Evolutionary conservation across 129 eudicot genomes (phyloP).

Genomic region (Apium graveolens): DNA sequence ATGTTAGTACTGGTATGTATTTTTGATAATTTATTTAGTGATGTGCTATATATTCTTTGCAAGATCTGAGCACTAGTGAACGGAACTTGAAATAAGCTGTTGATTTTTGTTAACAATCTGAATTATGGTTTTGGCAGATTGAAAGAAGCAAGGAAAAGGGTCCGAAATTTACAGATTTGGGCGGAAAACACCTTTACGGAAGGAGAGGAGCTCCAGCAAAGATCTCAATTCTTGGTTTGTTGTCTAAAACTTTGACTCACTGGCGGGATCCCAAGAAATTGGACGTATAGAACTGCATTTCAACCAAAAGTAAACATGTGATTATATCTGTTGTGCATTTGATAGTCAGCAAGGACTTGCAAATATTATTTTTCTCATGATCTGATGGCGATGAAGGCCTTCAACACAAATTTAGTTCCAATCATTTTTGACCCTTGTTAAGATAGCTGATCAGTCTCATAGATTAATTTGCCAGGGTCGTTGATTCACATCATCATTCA

Average conservation of each 20-base stretch:
- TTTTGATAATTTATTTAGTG: neutral
- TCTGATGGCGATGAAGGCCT: constrained; percentile 8
- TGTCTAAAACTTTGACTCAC: constrained; percentile 60
- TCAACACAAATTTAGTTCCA: constrained; percentile 16
- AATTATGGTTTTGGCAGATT: constrained; percentile 43
- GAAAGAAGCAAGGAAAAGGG: constrained; percentile 80
- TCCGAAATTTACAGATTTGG: constrained; percentile 80
- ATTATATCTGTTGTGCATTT: constrained; percentile 25
- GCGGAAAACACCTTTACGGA: constrained; percentile 74
- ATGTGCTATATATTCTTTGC: neutral
- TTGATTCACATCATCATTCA: constrained; percentile 20
- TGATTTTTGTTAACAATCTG: neutral
- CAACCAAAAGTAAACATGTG: neutral
- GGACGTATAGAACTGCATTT: constrained; percentile 39
- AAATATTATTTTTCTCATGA: constrained; percentile 2
- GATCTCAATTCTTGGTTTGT: constrained; percentile 50
- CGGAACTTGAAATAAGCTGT: neutral
- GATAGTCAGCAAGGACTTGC: constrained; percentile 2
- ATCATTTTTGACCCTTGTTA: constrained; percentile 16
- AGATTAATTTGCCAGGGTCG: constrained; percentile 26
- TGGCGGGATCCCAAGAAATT: constrained; percentile 89
- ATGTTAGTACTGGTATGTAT: neutral
- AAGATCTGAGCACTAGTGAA: neutral
- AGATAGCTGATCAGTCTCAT: constrained; percentile 22
- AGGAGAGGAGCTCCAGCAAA: constrained; percentile 56